Conservation (phyloP, 2,329 filamentous ascomycete species). For the Neodidymelliopsis sp. region DNA sequence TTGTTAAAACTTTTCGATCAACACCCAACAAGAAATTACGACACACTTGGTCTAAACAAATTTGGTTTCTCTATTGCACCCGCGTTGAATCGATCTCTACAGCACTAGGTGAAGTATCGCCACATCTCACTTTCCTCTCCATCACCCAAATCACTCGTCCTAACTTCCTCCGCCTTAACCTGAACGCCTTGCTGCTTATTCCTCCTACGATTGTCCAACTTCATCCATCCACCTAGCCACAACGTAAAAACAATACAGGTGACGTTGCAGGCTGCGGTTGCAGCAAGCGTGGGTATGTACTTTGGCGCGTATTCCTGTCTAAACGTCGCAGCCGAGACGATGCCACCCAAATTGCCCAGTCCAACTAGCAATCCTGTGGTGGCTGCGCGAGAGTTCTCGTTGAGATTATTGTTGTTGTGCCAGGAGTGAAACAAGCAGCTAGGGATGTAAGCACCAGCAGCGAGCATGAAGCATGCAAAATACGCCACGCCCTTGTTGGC, state of each 20-base stretch:
- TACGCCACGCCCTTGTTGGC: slow-evolving; percentile 56
- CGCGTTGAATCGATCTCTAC: too few relatives aligned
- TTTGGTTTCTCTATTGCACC: too few relatives aligned
- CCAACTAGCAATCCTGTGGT: slow-evolving; percentile 59
- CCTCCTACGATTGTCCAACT: slow-evolving; percentile 52
- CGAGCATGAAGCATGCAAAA: slow-evolving; percentile 60
- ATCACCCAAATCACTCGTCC: slow-evolving; percentile 50
- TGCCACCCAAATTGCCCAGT: slow-evolving; percentile 58
- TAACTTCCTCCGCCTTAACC: slow-evolving; percentile 49
- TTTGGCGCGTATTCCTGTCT: slow-evolving; percentile 58
- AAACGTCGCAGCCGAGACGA: slow-evolving; percentile 57
- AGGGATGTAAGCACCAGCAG: slow-evolving; percentile 56
- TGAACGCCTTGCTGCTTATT: slow-evolving; percentile 49
- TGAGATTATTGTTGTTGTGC: slow-evolving; percentile 63
- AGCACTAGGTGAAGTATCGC: slow-evolving; percentile 44
- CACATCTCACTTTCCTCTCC: slow-evolving; percentile 51
- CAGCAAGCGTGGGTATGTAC: slow-evolving; percentile 58
- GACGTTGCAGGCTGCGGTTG: slow-evolving; percentile 53
- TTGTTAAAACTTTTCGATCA: too few relatives aligned
- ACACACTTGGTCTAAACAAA: too few relatives aligned
- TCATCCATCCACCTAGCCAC: slow-evolving; percentile 56
- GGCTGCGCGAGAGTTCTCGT: slow-evolving; percentile 59
- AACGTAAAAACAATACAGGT: slow-evolving; percentile 52
- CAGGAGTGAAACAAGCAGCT: slow-evolving; percentile 58
- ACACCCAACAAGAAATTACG: too few relatives aligned